These are phyloP conservation scores for Thelonectria olida DNA, from an alignment of 2,329 filamentous ascomycete species.

Conservation along the genomic window DNA sequence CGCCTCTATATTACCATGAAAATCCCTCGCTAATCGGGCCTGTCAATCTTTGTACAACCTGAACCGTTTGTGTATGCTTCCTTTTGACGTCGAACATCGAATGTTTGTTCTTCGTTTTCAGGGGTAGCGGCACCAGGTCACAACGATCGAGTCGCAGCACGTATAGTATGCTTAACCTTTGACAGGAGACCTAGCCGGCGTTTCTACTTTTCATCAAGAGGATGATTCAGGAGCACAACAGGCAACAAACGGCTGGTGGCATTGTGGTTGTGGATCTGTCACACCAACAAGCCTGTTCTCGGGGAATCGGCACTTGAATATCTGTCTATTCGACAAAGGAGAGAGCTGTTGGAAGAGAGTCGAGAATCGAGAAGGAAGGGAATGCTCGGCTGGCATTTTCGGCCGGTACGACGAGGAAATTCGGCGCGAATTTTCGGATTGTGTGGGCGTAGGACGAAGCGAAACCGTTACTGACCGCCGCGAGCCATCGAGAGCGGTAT, in stretches of 20 bases:
- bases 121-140: neutral
- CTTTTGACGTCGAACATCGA: neutral
- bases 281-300: constrained; percentile 1
- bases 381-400: constrained; percentile 10
- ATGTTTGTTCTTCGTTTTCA: neutral
- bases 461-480: neutral
- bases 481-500: neutral
- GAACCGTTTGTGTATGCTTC: neutral
- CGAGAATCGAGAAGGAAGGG: neutral
- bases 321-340: constrained; percentile 11
- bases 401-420: neutral
- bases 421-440: constrained; percentile 8
- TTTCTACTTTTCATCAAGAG: constrained; percentile 11
- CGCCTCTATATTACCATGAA: constrained; percentile 12
- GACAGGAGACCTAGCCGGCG: neutral
- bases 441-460: neutral
- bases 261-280: constrained; percentile 28
- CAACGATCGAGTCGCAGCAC: neutral
- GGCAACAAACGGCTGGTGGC: constrained; percentile 28
- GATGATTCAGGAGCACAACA: constrained; percentile 2
- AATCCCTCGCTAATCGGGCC: neutral
- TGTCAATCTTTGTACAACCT: neutral
- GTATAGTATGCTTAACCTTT: constrained; percentile 4
- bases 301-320: constrained; percentile 23
- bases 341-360: neutral